Percentiles rank a stretch among this genome's conserved stretches.
phyloP scores from a whole-genome alignment of 768 basidiomycete species.

The Sporobolomyces pararoseus region DNA sequence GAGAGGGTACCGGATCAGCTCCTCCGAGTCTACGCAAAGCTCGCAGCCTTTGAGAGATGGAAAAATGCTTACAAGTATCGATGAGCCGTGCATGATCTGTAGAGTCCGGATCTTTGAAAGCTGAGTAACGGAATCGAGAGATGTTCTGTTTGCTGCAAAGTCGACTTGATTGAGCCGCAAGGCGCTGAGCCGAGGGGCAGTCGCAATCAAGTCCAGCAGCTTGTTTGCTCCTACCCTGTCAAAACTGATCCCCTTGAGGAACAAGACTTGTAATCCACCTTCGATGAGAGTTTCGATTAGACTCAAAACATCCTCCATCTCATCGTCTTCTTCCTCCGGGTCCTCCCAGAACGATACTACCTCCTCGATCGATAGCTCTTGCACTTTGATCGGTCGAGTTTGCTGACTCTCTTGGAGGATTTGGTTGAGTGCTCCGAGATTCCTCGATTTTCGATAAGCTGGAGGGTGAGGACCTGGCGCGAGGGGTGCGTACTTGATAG shows the following conservation, averaged over 20 bases:
- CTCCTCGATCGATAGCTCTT: slow-evolving; percentile 6
- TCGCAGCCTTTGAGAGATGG: not conserved
- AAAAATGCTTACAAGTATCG: not conserved
- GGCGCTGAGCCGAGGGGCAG: slow-evolving; percentile 4
- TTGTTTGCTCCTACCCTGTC: not conserved
- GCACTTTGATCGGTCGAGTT: not conserved
- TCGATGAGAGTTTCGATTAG: slow-evolving; percentile 94
- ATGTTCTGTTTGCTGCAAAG: not conserved
- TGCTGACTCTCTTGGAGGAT: not conserved
- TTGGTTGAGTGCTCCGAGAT: not conserved
- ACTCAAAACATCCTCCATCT: slow-evolving; percentile 84
- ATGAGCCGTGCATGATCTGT: slow-evolving; percentile 36
- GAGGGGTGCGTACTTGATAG: not conserved
- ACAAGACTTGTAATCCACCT: slow-evolving; percentile 56
- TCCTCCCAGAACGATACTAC: not conserved
- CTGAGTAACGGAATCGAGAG: not conserved
- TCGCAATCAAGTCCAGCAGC: not conserved
- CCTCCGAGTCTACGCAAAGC: not conserved
- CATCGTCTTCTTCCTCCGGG: slow-evolving; percentile 66
- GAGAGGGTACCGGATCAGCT: not conserved
- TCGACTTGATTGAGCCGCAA: slow-evolving; percentile 33
- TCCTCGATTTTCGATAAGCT: not conserved
- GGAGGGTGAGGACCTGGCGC: not conserved
- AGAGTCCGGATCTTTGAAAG: slow-evolving; percentile 23
- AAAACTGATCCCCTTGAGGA: not conserved